Conservation (phyloP, 2,329 filamentous ascomycete species). For the Colletotrichum agaves region DNA sequence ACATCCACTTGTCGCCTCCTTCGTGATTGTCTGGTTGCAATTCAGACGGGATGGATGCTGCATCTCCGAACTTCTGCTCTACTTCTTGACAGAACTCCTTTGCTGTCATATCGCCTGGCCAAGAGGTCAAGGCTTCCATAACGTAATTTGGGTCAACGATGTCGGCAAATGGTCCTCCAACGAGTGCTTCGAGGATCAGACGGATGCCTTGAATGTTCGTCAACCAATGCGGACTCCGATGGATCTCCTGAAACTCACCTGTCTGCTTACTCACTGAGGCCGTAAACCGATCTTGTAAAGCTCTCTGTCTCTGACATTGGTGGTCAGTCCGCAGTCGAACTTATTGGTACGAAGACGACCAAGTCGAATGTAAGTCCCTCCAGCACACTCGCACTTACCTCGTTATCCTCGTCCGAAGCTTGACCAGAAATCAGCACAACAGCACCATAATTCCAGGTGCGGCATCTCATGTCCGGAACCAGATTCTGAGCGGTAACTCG, state of each 20-base stretch:
- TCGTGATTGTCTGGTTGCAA: too few relatives aligned
- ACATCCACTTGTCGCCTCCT: too few relatives aligned
- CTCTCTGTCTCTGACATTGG: not conserved
- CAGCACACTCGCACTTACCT: not conserved
- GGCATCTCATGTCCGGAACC: slow-evolving; percentile 16
- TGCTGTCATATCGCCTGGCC: not conserved
- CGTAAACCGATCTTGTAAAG: not conserved
- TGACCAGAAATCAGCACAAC: not conserved
- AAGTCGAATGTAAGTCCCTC: too few relatives aligned
- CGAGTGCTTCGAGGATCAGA: slow-evolving; percentile 40
- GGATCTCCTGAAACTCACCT: not conserved
- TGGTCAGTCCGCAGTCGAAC: too few relatives aligned
- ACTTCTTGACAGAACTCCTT: not conserved
- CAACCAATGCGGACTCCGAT: not conserved
- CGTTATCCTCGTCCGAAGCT: not conserved
- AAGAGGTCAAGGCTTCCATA: slow-evolving; percentile 9
- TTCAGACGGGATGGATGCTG: too few relatives aligned
- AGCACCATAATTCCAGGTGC: not conserved
- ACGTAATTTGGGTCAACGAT: not conserved
- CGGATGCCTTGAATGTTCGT: slow-evolving; percentile 39
- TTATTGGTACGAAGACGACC: too few relatives aligned
- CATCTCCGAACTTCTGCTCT: not conserved
- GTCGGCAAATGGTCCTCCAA: slow-evolving; percentile 10
- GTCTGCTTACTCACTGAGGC: slow-evolving; percentile 2
- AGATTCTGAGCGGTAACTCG: not conserved